Conservation (phyloP, 805 yeast species). For the Peterozyma xylosa region DNA sequence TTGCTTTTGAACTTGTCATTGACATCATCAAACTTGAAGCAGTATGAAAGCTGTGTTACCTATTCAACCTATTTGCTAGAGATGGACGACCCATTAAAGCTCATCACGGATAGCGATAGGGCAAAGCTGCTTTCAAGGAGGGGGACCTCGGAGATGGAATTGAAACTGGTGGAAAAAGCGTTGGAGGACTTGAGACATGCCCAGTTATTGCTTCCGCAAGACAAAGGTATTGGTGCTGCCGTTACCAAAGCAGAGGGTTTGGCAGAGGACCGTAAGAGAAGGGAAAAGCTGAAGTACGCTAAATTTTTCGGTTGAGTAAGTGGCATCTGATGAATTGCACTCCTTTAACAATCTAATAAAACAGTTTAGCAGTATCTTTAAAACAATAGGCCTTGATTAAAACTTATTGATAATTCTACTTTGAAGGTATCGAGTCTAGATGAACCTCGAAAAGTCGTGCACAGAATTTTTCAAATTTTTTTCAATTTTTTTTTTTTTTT, state of each 20-base stretch:
- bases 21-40: constrained; percentile 38
- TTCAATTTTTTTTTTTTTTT: constrained; percentile 1
- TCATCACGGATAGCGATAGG: constrained; percentile 27
- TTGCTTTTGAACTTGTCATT: constrained; percentile 54
- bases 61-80: constrained; percentile 54
- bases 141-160: constrained; percentile 21
- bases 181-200: constrained; percentile 34
- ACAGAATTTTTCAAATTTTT: no score
- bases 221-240: constrained; percentile 39
- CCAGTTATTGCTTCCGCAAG: constrained; percentile 34
- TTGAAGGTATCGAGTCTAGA: no score
- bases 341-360: no score
- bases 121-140: constrained; percentile 57
- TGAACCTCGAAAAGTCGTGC: no score
- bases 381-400: no score
- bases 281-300: constrained; percentile 48
- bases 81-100: constrained; percentile 20
- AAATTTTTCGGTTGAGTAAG: constrained; percentile 44
- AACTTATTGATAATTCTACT: no score
- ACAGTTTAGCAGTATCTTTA: no score
- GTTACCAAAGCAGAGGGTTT: constrained; percentile 30
- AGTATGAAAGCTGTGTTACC: constrained; percentile 41
- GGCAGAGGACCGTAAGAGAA: constrained; percentile 34
- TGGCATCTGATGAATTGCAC: background rate
- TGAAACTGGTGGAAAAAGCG: no score